A percentile compares a stretch with the other conserved stretches of the same genome.
phyloP scores from a whole-genome alignment of 192 early-diverging fungal genomes.

The Fimicolochytrium jonesii region DNA sequence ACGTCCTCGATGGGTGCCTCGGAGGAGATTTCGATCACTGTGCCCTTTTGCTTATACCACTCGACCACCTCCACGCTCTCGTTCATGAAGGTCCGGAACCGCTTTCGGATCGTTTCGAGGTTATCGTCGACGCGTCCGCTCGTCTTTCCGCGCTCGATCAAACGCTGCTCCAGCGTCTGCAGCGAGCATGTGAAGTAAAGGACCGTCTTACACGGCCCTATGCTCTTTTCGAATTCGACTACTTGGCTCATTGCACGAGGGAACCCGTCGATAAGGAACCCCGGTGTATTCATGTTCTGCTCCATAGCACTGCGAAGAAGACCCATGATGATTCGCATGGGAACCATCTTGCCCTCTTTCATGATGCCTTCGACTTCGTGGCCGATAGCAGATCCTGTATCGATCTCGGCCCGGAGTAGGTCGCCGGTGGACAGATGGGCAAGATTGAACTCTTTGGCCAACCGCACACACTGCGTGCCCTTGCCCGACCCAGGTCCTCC shows the following conservation, averaged over 20 bases:
- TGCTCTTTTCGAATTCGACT: conserved; percentile 41
- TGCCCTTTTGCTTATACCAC: conserved; percentile 32
- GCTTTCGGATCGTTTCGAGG: conserved; percentile 50
- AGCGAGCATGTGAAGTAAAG: conserved; percentile 48
- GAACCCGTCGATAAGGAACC: conserved; percentile 47
- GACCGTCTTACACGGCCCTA: conserved; percentile 32
- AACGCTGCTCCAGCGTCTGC: conserved; percentile 40
- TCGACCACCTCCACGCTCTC: conserved; percentile 49
- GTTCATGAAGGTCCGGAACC: conserved; percentile 48
- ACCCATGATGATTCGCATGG: conserved; percentile 41
- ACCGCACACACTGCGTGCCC: conserved; percentile 83
- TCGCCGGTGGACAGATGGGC: conserved; percentile 93
- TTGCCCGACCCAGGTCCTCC: conserved; percentile 56
- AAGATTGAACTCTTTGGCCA: conserved; percentile 82
- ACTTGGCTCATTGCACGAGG: conserved; percentile 45
- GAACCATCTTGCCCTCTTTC: conserved; percentile 91
- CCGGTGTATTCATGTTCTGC: conserved; percentile 11
- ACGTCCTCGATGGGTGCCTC: conserved; percentile 29
- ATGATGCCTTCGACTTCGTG: conserved; percentile 81
- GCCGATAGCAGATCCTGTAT: conserved; percentile 43
- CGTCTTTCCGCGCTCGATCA: conserved; percentile 56
- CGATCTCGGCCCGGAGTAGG: conserved; percentile 81
- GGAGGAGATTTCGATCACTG: conserved; percentile 24
- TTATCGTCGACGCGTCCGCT: conserved; percentile 54
- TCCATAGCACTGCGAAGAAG: conserved; percentile 35